Conservation (phyloP, 352 stramenopile species). For the Phytophthora crassamura region DNA sequence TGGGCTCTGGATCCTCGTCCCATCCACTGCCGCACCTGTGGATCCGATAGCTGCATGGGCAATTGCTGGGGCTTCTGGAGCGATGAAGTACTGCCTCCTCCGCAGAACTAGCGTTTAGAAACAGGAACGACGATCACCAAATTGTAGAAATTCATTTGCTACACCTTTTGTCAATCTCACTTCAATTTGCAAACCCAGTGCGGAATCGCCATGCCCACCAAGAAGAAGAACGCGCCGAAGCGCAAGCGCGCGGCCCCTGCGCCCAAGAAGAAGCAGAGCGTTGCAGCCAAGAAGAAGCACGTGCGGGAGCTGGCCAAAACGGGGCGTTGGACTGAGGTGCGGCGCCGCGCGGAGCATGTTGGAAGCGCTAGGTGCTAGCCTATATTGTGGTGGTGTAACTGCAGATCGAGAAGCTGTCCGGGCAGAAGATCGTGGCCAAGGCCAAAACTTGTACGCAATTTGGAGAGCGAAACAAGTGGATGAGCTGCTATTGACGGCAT, state of each 20-base stretch:
- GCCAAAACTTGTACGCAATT: slow-evolving; percentile 62
- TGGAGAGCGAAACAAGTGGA: too few species aligned
- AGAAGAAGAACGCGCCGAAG: slow-evolving; percentile 26
- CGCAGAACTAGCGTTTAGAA: slow-evolving; percentile 17
- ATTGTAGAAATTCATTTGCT: slow-evolving; percentile 5
- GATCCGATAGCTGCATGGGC: slow-evolving; percentile 54
- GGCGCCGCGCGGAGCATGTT: neutral
- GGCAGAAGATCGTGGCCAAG: slow-evolving; percentile 74
- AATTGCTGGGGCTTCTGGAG: slow-evolving; percentile 86
- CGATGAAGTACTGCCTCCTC: slow-evolving; percentile 44
- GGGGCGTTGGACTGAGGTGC: slow-evolving; percentile 60
- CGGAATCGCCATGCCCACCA: slow-evolving; percentile 35
- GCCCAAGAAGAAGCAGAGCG: slow-evolving; percentile 38
- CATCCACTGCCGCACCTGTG: slow-evolving; percentile 77
- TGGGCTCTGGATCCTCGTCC: slow-evolving; percentile 40
- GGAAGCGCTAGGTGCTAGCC: too few species aligned
- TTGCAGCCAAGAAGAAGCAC: slow-evolving; percentile 77
- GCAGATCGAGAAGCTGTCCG: slow-evolving; percentile 71
- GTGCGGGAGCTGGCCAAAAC: slow-evolving; percentile 70
- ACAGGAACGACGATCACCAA: neutral
- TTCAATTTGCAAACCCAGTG: slow-evolving; percentile 27
- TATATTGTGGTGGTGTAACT: neutral
- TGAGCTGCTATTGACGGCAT: too few species aligned
- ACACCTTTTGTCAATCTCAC: slow-evolving; percentile 11
- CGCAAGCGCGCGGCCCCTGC: slow-evolving; percentile 20